Base-by-base conservation (phyloP, 1,139 yeast genomes). In the Pichia sp. region DNA sequence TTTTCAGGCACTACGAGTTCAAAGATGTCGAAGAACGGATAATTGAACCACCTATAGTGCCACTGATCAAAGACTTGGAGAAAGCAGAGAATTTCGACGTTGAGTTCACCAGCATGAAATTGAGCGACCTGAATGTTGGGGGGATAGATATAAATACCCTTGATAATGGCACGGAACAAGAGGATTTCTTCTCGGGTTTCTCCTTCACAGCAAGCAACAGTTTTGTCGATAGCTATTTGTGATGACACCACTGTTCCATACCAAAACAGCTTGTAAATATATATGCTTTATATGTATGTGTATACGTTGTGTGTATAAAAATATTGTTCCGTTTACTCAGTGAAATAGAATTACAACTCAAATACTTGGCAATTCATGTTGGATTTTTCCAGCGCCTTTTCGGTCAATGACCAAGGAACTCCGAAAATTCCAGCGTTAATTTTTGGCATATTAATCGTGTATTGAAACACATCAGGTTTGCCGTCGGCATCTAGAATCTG, bases 1-100 rank as follows among this genome's bases (percentile, higher is more conserved):
- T 92, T 62, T 93, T 92, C 73, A 77, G 97, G 57, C 78, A 83
- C 62, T 74, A 90, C 40, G 78, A 87, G 66, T 93, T 98, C 97
- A 69, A 74, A n/a, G 75, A 76, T 48, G 74, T 92, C 54, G 77
- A 74, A 52, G 63, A 64, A 11, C 81, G 87, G 41, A 69, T 70
- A 41, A 67, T 79, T 45, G 68, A 72, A 52, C 97, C 98, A 1
- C 98, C 99, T 0, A 90, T 93, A 50, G 75, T 84, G 38, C 98
- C 98, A 0, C 72, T 87, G 11, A 86, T 92, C 51, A 88, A 97
- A 0, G 89, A 90, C 64, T 92, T 95, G 13, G 82, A 60, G 32
- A 73, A 88, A 61, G 98, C 98, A 0, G 98, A 92, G 68, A 93
- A 93, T 68, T 93, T 93, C 68, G 95, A 92, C 64, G 69, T 76